These are phyloP conservation scores for Rhododendron ovatum DNA, from an alignment of 148 eudicot species.

Conservation along the genomic window DNA sequence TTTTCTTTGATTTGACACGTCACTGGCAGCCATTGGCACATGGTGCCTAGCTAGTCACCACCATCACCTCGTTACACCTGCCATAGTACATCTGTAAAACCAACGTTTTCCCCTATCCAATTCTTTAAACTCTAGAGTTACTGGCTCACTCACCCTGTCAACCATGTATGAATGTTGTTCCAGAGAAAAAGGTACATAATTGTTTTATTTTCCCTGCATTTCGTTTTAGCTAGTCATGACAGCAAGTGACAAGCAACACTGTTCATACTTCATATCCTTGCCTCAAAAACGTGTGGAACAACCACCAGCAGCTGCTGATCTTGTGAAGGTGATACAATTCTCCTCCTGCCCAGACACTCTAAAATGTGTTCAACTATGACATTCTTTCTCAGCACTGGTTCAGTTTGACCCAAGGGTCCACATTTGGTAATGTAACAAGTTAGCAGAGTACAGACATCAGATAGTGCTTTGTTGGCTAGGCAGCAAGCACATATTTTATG, in stretches of 20 bases:
- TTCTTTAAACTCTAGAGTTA: neutral
- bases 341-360: neutral
- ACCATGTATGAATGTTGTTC: neutral
- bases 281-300: neutral
- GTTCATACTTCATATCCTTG: neutral
- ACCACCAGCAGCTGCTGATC: neutral
- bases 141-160: neutral
- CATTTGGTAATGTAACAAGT: neutral
- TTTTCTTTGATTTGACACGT: neutral
- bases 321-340: neutral
- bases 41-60: neutral
- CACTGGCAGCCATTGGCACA: constrained; percentile 1
- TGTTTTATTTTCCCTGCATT: neutral
- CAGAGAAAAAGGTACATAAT: neutral
- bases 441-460: neutral
- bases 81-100: neutral
- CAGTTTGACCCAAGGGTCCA: neutral
- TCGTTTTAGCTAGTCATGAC: neutral
- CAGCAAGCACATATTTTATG: neutral
- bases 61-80: neutral
- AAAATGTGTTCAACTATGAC: neutral
- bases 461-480: neutral
- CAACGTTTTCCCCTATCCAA: neutral
- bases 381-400: neutral
- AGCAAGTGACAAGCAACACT: neutral